Evolutionary conservation across 2,329 filamentous ascomycete species (phyloP), one percentile per base, ranked within the genome.

Genomic region (Trichoderma harzianum): DNA sequence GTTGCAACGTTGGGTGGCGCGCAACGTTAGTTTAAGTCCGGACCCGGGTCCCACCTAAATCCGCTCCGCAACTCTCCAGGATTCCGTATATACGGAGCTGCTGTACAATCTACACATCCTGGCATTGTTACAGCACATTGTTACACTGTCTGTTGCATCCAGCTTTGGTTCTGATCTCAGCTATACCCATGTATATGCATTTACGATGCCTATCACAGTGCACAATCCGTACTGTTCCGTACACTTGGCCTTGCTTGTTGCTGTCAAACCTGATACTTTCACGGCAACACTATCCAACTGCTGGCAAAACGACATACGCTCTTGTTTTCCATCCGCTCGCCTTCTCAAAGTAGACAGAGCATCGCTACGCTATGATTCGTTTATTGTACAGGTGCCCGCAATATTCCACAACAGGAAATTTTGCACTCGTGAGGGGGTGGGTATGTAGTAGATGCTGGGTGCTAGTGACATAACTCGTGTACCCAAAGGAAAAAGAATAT

Each of bases 341-440:
- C n/a, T 28, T 36, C 39, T 36, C 11, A 28, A 58, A 61, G 8
- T 43, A 32, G 30, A 51, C 30, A 28, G 66, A 69, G 66, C 26
- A 69, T 69, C 66, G 66, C 66, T 69, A 69, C 66, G 66, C 66
- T 69, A 69, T 69, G 66, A 58, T 69, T 53, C 57, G 53, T 69
- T 51, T 69, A 62, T 62, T 39, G 18, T 62, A 69, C 66, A 69
- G 47, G 43, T 61, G 43, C 57, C 60, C 21, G 66, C 66, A 69
- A 62, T n/a, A 53, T 62, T 43, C 66, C 66, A 36, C 28, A 34
- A 36, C 26, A n/a, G 36, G 64, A 58, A 67, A 43, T 21, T 69
- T 36, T 53, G 66, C 53, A 53, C 36, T 69, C 28, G 39, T 62
- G 28, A 69, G 34, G 55, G n/a, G 43, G 10, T 18, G 66, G 66